Conservation (phyloP, 2,329 filamentous ascomycete genomes). For the Colletotrichum phormii region DNA sequence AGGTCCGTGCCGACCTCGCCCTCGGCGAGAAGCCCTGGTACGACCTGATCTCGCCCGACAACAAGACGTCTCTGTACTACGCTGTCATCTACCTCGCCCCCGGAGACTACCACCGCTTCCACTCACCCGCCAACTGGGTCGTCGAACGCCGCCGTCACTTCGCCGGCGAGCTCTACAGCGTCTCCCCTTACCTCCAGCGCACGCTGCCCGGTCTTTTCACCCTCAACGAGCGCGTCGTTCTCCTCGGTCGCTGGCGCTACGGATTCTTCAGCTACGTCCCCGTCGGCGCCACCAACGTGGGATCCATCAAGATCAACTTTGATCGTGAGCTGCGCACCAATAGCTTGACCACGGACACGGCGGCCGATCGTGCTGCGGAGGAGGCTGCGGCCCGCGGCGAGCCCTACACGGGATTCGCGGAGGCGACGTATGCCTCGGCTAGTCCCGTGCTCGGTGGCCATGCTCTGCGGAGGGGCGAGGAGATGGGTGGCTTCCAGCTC, state of each 20-base stretch:
- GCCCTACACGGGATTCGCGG: conserved; percentile 88
- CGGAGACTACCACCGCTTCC: conserved; percentile 98
- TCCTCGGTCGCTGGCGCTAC: conserved; percentile 94
- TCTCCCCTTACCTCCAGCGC: conserved; percentile 93
- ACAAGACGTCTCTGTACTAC: conserved; percentile 85
- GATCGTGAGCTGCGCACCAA: conserved; percentile 95
- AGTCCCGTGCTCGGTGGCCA: conserved; percentile 85
- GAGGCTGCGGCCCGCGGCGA: conserved; percentile 81
- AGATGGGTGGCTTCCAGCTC: conserved; percentile 98
- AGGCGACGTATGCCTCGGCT: conserved; percentile 87
- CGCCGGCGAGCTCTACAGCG: conserved; percentile 93
- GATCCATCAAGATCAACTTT: conserved; percentile 97
- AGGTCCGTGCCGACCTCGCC: conserved; percentile 87
- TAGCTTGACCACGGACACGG: conserved; percentile 90
- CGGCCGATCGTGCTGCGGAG: conserved; percentile 86
- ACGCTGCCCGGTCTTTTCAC: conserved; percentile 95
- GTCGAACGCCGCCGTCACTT: conserved; percentile 96
- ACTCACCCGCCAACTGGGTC: conserved; percentile 95
- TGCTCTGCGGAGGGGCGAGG: conserved; percentile 86
- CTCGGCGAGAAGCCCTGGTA: conserved; percentile 79
- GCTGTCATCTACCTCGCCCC: conserved; percentile 95
- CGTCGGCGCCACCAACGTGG: conserved; percentile 97
- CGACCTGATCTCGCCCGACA: conserved; percentile 69
- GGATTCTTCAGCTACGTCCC: conserved; percentile 98
- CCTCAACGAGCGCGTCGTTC: conserved; percentile 93